Conservation (phyloP, 148 eudicot genomes). For the Heliosperma pusillum region DNA sequence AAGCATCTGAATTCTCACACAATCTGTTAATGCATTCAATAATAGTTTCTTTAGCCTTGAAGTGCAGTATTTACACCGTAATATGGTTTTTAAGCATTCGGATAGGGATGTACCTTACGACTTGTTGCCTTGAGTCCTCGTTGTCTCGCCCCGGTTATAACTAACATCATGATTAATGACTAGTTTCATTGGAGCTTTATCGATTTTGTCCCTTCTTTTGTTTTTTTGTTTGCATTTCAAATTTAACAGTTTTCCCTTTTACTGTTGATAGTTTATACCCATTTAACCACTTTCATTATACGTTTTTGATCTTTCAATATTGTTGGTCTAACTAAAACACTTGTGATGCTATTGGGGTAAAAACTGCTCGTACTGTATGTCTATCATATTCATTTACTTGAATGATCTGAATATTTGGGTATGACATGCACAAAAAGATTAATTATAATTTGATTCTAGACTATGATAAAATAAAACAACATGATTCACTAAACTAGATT, state of each 20-base stretch:
- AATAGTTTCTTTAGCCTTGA: neutral
- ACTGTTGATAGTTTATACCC: neutral
- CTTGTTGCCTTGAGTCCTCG: neutral
- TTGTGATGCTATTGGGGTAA: neutral
- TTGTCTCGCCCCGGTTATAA: neutral
- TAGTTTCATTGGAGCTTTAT: neutral
- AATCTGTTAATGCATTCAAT: neutral
- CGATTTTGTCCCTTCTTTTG: neutral
- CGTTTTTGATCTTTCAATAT: neutral
- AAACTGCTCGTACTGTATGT: neutral
- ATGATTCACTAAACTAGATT: neutral
- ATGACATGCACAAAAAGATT: neutral
- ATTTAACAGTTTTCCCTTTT: neutral
- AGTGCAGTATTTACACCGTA: neutral
- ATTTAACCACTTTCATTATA: neutral
- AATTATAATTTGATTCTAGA: neutral
- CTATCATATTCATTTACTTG: neutral
- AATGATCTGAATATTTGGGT: neutral
- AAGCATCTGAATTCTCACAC: too few relatives aligned
- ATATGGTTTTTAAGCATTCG: neutral
- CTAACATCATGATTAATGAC: neutral
- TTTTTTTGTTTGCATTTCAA: neutral
- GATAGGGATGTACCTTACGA: neutral
- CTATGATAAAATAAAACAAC: neutral
- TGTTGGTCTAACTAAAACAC: neutral